Percentiles rank a stretch among this genome's conserved stretches.
These are phyloP conservation scores for Cryphonectria radicalis DNA, from an alignment of 2,329 filamentous ascomycete species.

Conservation along the genomic window DNA sequence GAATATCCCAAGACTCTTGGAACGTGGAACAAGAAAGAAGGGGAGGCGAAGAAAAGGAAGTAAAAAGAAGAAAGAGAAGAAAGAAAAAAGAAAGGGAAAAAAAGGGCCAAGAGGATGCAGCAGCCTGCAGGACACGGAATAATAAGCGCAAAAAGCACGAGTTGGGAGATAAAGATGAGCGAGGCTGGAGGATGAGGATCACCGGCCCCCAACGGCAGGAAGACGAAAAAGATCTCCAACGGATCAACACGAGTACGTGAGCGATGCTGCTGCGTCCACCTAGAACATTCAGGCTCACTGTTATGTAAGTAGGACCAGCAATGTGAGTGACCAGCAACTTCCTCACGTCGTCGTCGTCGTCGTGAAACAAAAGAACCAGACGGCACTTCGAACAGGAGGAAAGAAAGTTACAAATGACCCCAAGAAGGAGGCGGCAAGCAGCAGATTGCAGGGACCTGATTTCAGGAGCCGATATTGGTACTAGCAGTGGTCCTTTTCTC, in stretches of 20 bases:
- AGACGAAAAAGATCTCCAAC: conserved; percentile 4
- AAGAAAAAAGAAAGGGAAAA: neutral
- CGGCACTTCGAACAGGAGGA: too few species aligned
- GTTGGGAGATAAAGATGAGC: neutral
- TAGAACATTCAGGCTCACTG: neutral
- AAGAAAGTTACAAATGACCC: conserved; percentile 3
- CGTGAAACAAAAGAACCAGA: neutral
- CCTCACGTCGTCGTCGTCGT: neutral
- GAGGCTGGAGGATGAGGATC: conserved; percentile 19
- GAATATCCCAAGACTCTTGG: neutral
- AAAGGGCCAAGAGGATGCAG: neutral
- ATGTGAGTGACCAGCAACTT: neutral
- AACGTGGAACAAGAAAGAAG: neutral
- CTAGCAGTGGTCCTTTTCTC: neutral
- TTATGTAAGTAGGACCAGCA: neutral
- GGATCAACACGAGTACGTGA: neutral
- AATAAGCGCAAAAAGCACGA: conserved; percentile 1
- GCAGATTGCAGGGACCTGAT: conserved; percentile 14
- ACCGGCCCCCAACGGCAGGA: conserved; percentile 13
- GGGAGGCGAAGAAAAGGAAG: neutral
- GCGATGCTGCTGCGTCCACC: neutral
- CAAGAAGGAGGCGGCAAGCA: neutral
- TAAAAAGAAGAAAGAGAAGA: neutral
- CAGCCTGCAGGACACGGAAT: neutral
- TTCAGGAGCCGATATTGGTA: conserved; percentile 7